These are phyloP conservation scores for Penicillium simplicissimum DNA, from an alignment of 495 filamentous ascomycete species.

Conservation along the genomic window DNA sequence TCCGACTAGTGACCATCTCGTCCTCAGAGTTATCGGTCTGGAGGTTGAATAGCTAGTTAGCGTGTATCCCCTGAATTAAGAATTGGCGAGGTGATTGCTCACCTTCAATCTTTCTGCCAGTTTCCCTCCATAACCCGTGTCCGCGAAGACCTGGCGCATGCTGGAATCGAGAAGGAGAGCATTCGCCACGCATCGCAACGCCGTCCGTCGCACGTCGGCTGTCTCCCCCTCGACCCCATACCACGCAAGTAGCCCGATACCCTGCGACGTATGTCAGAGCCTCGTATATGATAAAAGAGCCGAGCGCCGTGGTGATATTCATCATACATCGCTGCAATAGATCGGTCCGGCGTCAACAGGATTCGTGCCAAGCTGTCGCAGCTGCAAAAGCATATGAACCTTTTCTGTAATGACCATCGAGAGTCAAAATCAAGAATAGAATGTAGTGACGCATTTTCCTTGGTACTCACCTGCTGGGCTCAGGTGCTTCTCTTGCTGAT, in stretches of 20 bases:
- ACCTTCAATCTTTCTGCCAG: slow-evolving; percentile 71
- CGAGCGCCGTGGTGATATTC: not conserved
- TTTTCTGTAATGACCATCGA: slow-evolving; percentile 50
- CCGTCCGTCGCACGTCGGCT: slow-evolving; percentile 66
- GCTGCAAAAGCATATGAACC: slow-evolving; percentile 62
- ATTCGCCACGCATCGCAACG: slow-evolving; percentile 85
- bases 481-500: slow-evolving; percentile 56
- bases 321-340: slow-evolving; percentile 69
- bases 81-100: not conserved
- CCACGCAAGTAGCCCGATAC: slow-evolving; percentile 67
- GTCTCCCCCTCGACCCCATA: slow-evolving; percentile 69
- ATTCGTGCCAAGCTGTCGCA: slow-evolving; percentile 78
- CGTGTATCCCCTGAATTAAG: not conserved
- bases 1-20: slow-evolving; percentile 81
- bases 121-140: slow-evolving; percentile 71
- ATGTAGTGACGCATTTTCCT: not conserved
- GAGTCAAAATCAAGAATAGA: slow-evolving; percentile 4
- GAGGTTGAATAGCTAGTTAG: not conserved
- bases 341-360: slow-evolving; percentile 73
- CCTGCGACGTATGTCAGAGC: slow-evolving; percentile 52
- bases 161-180: slow-evolving; percentile 69
- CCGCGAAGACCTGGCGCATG: slow-evolving; percentile 77
- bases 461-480: slow-evolving; percentile 55
- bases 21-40: slow-evolving; percentile 76
- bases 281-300: not conserved